These are phyloP conservation scores for Cladosporium oxysporum DNA, from an alignment of 2,329 filamentous ascomycete species.

Conservation along the genomic window DNA sequence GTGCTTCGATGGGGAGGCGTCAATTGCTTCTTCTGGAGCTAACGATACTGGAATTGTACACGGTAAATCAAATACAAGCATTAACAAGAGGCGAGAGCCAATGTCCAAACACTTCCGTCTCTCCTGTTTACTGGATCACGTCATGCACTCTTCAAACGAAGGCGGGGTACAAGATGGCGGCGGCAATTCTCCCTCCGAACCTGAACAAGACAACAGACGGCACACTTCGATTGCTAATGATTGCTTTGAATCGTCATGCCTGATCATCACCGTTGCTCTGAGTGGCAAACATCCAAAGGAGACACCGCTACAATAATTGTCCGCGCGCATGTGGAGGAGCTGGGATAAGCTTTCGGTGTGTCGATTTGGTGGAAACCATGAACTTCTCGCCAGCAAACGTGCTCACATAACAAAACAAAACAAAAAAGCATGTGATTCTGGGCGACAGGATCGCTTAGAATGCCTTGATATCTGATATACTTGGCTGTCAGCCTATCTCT, in stretches of 20 bases:
- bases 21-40: not conserved
- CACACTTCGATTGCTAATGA: not conserved
- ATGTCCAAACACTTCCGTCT: not conserved
- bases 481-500: not conserved
- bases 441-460: not conserved
- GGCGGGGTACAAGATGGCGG: not conserved
- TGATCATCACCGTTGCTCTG: not conserved
- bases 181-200: not conserved
- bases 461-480: not conserved
- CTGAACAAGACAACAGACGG: not conserved
- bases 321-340: conserved; percentile 1
- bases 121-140: conserved; percentile 5
- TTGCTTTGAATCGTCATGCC: not conserved
- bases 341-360: not conserved
- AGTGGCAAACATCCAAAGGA: not conserved
- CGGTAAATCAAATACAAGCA: not conserved
- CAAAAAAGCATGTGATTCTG: not conserved
- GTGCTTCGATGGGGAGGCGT: not conserved
- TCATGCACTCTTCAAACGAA: not conserved
- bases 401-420: not conserved
- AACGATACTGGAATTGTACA: not conserved
- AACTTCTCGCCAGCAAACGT: not conserved
- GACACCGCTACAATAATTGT: not conserved
- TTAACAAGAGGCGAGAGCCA: not conserved
- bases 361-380: not conserved